These are phyloP conservation scores for Leccinum imitatum DNA, from an alignment of 768 basidiomycete genomes.

Conservation along the genomic window DNA sequence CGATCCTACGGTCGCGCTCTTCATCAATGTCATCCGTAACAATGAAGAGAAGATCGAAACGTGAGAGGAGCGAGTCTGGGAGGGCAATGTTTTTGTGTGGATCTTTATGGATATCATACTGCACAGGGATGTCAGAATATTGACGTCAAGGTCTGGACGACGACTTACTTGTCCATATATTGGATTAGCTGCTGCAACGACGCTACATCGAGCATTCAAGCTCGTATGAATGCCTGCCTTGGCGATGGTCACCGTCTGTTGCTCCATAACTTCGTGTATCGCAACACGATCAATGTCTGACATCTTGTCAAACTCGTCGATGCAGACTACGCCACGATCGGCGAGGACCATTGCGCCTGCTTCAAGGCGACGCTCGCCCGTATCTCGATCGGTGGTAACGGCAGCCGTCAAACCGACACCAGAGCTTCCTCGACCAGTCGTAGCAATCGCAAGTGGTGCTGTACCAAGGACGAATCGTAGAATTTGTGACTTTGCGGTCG, in stretches of 20 bases:
- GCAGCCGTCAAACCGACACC: slow-evolving; percentile 99
- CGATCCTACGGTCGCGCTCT: slow-evolving; percentile 87
- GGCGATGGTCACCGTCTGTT: slow-evolving; percentile 98
- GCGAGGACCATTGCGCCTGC: slow-evolving; percentile 99
- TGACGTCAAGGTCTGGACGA: background rate
- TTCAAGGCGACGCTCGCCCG: slow-evolving; percentile 93
- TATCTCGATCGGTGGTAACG: slow-evolving; percentile 97
- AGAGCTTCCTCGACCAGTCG: slow-evolving; percentile 96
- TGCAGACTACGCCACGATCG: slow-evolving; percentile 97
- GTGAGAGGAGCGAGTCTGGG: slow-evolving; percentile 95
- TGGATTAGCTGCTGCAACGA: slow-evolving; percentile 97
- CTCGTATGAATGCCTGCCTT: slow-evolving; percentile 99
- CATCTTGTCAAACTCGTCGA: slow-evolving; percentile 99
- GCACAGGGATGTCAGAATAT: slow-evolving; percentile 13
- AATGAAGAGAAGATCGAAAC: slow-evolving; percentile 97
- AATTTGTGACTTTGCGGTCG: slow-evolving; percentile 97
- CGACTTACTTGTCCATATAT: slow-evolving; percentile 88
- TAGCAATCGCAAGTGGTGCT: slow-evolving; percentile 96
- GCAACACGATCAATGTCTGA: slow-evolving; percentile 98
- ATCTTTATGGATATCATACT: slow-evolving; percentile 99
- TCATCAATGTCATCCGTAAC: slow-evolving; percentile 99
- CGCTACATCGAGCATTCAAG: slow-evolving; percentile 95
- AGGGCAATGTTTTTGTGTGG: slow-evolving; percentile 98
- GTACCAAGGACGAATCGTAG: slow-evolving; percentile 94
- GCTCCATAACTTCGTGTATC: slow-evolving; percentile 99